These are phyloP conservation scores for Priceomyces medius DNA, from an alignment of 805 yeast species.

Conservation along the genomic window DNA sequence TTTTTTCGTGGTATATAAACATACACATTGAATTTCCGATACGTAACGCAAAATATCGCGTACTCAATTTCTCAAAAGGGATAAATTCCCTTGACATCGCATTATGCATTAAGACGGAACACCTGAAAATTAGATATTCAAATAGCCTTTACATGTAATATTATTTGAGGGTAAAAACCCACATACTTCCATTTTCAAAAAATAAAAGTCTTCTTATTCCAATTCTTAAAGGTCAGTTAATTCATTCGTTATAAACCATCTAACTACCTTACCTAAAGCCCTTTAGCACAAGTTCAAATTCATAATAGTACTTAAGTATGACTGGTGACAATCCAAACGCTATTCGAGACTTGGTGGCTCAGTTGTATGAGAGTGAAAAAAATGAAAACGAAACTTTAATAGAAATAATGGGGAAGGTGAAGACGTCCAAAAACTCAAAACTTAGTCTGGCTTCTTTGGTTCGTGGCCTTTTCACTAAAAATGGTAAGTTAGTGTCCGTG, in stretches of 20 bases:
- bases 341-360: background rate
- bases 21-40: no score
- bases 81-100: constrained; percentile 1
- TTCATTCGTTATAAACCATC: background rate
- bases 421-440: constrained; percentile 26
- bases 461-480: constrained; percentile 42
- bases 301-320: no score
- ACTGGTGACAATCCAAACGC: background rate
- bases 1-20: no score
- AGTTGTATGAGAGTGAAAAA: constrained; percentile 24
- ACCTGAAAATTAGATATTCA: no score
- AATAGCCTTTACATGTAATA: no score
- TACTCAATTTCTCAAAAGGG: background rate
- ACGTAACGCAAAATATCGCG: background rate
- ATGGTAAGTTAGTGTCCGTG: constrained; percentile 25
- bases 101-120: no score
- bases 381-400: constrained; percentile 34
- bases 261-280: no score
- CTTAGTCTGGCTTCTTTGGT: constrained; percentile 30
- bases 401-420: constrained; percentile 32
- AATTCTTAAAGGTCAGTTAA: background rate
- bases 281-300: no score
- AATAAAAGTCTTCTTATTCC: no score
- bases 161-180: no score
- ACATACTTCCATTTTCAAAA: no score